Evolutionary conservation across 352 stramenopile genomes (phyloP).

Genomic region (Aphanomyces invadans): DNA sequence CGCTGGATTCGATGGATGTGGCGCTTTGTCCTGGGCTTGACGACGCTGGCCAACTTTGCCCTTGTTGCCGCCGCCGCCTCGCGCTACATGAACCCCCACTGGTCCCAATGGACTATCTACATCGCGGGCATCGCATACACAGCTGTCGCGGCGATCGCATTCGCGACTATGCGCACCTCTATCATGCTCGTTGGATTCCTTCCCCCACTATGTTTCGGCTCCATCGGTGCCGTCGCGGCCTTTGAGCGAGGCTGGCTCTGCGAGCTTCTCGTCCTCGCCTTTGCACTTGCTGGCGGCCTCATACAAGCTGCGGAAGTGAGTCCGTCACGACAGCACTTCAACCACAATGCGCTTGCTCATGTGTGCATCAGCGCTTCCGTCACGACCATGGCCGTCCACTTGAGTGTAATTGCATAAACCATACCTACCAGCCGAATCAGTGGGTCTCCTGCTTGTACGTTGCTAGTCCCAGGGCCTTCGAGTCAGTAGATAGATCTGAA

Average conservation of each 20-base stretch:
- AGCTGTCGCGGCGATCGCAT: slow-evolving; percentile 64
- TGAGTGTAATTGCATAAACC: slow-evolving; percentile 17
- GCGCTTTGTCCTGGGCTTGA: slow-evolving; percentile 73
- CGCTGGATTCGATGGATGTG: slow-evolving; percentile 64
- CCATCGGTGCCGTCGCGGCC: slow-evolving; percentile 60
- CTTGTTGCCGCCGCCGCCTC: slow-evolving; percentile 66
- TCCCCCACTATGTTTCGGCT: slow-evolving; percentile 70
- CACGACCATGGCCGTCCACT: slow-evolving; percentile 79
- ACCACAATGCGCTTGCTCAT: slow-evolving; percentile 84
- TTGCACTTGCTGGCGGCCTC: slow-evolving; percentile 71
- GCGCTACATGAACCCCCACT: slow-evolving; percentile 58
- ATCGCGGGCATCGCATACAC: slow-evolving; percentile 55
- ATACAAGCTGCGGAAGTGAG: slow-evolving; percentile 76
- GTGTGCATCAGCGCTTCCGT: slow-evolving; percentile 72
- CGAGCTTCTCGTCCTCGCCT: slow-evolving; percentile 69
- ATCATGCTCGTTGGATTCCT: slow-evolving; percentile 79
- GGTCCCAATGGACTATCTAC: slow-evolving; percentile 63
- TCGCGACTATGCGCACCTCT: slow-evolving; percentile 70
- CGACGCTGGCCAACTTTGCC: slow-evolving; percentile 79
- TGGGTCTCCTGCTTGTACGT: no score
- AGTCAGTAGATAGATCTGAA: no score
- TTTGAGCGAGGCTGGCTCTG: slow-evolving; percentile 78
- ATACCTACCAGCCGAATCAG: no score
- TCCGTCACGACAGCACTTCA: slow-evolving; percentile 76
- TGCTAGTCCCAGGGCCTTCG: no score